Evolutionary conservation across 129 eudicot species (phyloP), one percentile per base, ranked within the genome.

Genomic region (Pseudognaphalium luteoalbum): DNA sequence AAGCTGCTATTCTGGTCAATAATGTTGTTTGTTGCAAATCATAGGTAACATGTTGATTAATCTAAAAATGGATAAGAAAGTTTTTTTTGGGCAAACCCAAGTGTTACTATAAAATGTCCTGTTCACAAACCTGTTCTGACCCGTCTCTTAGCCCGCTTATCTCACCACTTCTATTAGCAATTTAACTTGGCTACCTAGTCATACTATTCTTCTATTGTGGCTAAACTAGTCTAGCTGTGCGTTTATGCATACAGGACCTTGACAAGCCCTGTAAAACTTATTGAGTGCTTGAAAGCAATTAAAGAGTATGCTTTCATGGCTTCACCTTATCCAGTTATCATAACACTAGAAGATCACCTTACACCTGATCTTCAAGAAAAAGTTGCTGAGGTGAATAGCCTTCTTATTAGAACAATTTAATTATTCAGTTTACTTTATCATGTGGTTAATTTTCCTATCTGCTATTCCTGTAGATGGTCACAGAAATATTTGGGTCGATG

Each of bases 331-430:
- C 89, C 89, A 1, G 89, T 86, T 68, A 81, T 86, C 25, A 82
- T 86, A 58, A 86, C 89, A 28, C 78, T 86, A 16, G 89, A 86
- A 80, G 89, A 86, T 76, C 89, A 86, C 35, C 83, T 86, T 64
- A 80, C 83, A 17, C 76, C 84, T 44, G 74, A 76, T 75, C 89
- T 86, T 76, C 89, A 86, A 72, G 89, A 81, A 14, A 83, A 75
- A 76, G 89, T 81, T 52, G 89, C 89, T 41, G 63, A 85, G 77
- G 88, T 81, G 33, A 64, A 22, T 78, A 32, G 6, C 63, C 76
- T 66, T 37, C 51, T 64, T 56, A n/a, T 22, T 9, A 44, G 29
- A 56, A 22, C 28, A 61, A 54, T 29, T 32, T 62, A 44, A 34
- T 58, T 33, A 17, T 75, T 44, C 52, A 6, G 16, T 7, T 56